A percentile compares a stretch with the other conserved stretches of the same genome.
Conservation (phyloP, 345 rosid species). For the Leavenworthia alabamica region DNA sequence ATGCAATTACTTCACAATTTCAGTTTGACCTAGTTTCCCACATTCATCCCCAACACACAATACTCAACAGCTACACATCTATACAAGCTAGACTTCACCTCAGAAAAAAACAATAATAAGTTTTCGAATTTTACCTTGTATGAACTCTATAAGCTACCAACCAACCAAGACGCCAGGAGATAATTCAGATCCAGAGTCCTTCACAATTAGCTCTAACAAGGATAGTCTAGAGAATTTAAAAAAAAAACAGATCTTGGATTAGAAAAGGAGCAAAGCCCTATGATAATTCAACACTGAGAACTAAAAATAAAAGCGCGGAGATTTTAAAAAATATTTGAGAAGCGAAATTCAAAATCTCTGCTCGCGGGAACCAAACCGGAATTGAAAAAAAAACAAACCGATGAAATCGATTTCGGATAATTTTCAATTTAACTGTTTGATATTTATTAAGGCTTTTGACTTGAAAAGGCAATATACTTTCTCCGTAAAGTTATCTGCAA, state of each 20-base stretch:
- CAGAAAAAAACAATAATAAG: neutral
- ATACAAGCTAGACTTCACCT: neutral
- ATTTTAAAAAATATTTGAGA: constrained; percentile 11
- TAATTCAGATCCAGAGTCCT: constrained; percentile 10
- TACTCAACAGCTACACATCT: constrained; percentile 5
- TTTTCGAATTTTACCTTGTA: constrained; percentile 5
- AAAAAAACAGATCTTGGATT: constrained; percentile 27
- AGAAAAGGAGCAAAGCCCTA: constrained; percentile 19
- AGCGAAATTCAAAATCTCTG: constrained; percentile 26
- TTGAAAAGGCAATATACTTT: no score
- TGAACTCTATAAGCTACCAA: constrained; percentile 2
- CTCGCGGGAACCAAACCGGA: constrained; percentile 34
- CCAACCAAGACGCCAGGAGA: neutral
- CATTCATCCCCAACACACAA: constrained; percentile 4
- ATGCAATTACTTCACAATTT: neutral
- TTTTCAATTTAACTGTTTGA: no score
- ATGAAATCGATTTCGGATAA: no score
- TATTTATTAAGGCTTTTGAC: no score
- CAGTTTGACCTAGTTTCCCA: neutral
- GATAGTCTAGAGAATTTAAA: constrained; percentile 4
- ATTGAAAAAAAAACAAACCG: neutral
- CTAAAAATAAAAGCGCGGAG: neutral
- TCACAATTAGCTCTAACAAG: no score
- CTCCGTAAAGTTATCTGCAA: constrained; percentile 22
- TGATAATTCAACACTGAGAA: neutral